Conservation (phyloP, 208 protist species). For the Plasmodiophora brassicae region DNA sequence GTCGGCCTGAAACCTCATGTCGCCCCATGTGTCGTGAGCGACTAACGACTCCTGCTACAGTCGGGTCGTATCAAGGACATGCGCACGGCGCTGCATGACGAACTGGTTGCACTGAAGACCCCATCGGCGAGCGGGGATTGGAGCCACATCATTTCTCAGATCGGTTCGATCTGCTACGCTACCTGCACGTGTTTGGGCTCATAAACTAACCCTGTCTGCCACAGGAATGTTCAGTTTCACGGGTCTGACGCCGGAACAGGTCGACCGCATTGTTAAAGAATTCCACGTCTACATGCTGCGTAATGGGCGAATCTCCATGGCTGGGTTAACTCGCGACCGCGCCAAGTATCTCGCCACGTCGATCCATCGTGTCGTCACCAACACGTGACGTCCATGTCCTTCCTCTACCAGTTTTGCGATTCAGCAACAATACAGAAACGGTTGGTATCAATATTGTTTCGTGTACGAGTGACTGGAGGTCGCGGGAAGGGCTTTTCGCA, state of each 20-base stretch:
- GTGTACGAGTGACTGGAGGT: no score
- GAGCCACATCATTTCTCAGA: constrained; percentile 17
- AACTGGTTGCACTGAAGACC: background rate
- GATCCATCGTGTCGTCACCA: background rate
- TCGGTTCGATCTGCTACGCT: constrained; percentile 1
- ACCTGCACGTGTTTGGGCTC: background rate
- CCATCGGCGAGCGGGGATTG: constrained; percentile 10
- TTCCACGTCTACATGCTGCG: background rate
- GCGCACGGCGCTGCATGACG: background rate
- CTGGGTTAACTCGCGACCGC: background rate
- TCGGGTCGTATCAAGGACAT: background rate
- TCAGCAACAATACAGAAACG: no score
- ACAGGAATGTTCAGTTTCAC: constrained; percentile 25
- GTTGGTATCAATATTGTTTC: no score
- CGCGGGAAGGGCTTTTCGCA: no score
- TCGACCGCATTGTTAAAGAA: background rate
- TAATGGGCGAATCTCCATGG: background rate
- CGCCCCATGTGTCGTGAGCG: background rate
- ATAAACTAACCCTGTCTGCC: background rate
- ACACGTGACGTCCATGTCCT: no score
- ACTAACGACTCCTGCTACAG: background rate
- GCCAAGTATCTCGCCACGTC: background rate
- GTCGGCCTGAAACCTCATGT: no score
- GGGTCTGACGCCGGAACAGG: background rate
- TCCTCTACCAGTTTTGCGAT: no score